phyloP scores from a whole-genome alignment of 208 protist genomes.

The Acanthamoeba triangularis region DNA sequence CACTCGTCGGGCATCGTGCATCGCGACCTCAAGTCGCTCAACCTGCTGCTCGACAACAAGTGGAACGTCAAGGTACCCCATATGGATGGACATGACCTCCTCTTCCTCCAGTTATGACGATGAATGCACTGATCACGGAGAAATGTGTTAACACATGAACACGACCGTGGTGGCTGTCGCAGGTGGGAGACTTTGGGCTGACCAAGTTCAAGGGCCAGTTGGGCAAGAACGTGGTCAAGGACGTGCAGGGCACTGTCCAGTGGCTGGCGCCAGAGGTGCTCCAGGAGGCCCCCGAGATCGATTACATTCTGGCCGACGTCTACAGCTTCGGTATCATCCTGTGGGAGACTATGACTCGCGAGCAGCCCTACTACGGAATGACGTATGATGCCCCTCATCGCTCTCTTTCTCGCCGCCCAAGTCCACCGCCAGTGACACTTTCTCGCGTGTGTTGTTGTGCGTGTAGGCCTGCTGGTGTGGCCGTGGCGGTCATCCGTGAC shows the following conservation, averaged over 20 bases:
- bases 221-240: not conserved
- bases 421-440: not conserved
- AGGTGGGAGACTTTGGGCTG: conserved; percentile 68
- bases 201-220: conserved; percentile 41
- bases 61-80: conserved; percentile 72
- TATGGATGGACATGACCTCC: not conserved
- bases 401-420: not conserved
- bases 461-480: not conserved
- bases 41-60: conserved; percentile 66
- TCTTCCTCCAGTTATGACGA: too few relatives aligned
- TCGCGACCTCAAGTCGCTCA: conserved; percentile 68
- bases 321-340: conserved; percentile 44
- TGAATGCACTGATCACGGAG: not conserved
- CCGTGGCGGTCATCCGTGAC: conserved; percentile 9
- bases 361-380: not conserved
- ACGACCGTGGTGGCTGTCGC: too few relatives aligned
- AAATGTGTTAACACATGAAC: too few relatives aligned
- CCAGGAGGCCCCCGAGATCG: not conserved
- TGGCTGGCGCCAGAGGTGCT: conserved; percentile 37
- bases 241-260: conserved; percentile 27
- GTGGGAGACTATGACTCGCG: not conserved
- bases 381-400: not conserved
- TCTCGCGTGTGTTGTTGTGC: not conserved
- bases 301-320: conserved; percentile 12
- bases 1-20: conserved; percentile 70